Evolutionary conservation across 106 monocot species (phyloP).

Genomic region (Acanthochlamys bracteata): DNA sequence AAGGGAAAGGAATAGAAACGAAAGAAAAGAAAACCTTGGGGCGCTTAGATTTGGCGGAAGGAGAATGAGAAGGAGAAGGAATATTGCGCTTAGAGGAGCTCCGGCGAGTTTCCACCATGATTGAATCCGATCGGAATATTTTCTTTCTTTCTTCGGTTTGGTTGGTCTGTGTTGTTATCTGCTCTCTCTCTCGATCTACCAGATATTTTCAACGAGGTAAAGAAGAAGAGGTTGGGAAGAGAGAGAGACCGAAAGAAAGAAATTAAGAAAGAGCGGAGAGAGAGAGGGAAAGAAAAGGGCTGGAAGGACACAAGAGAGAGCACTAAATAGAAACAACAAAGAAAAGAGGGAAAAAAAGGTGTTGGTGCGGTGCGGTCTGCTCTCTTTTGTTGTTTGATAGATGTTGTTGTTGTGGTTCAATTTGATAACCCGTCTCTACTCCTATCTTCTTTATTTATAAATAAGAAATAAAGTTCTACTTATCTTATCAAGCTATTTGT

Average conservation of each 20-base stretch:
- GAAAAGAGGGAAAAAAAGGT: neutral
- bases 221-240: neutral
- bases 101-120: slow-evolving; percentile 37
- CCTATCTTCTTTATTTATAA: too few relatives aligned
- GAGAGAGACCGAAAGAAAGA: neutral
- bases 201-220: neutral
- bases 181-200: slow-evolving; percentile 3
- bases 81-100: slow-evolving; percentile 37
- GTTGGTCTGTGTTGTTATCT: neutral
- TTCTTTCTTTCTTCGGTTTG: neutral
- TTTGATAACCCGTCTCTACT: too few relatives aligned
- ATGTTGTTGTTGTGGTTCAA: neutral
- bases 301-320: neutral
- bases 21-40: slow-evolving; percentile 13
- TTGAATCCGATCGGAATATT: neutral
- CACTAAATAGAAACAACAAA: slow-evolving; percentile 3
- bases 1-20: neutral
- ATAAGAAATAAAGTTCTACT: too few relatives aligned
- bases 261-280: neutral
- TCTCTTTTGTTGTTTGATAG: neutral
- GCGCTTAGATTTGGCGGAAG: slow-evolving; percentile 24
- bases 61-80: slow-evolving; percentile 17
- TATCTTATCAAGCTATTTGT: too few relatives aligned
- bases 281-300: slow-evolving; percentile 2
- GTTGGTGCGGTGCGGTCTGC: neutral